Evolutionary conservation across 305 asterid genomes (phyloP), one percentile per base, ranked within the genome.

Genomic region (Plantago lanceolata): DNA sequence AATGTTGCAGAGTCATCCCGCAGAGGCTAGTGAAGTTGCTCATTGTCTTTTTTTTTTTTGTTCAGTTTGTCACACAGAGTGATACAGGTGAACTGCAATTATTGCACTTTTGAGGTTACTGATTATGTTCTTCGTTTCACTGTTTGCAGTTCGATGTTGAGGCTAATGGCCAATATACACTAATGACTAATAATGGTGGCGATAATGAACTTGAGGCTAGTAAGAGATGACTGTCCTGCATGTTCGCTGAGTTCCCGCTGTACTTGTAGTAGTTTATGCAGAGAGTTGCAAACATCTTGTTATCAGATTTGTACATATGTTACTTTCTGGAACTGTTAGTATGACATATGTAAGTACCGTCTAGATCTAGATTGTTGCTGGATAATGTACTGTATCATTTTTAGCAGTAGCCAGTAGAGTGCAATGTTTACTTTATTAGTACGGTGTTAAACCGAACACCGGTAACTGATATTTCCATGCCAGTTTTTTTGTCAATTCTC

Each of bases 101-200:
- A 54, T 19, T 9, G 12, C 19, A 20, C 28, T 53, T 15, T 21
- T 7, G 7, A 11, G 43, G 2, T 44, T 18, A 40, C n/a, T 6
- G n/a, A 63, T 48, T 1, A 21, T 56, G 6, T 29, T 19, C 37
- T 35, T 63, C 33, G 24, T 47, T 16, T 21, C 62, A 56, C 55
- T 61, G 35, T 64, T 57, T 18, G 58, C 83, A 90, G 95, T 74
- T 73, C 63, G 69, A 79, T 4, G 76, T 85, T 52, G 87, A 80
- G 67, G 68, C 68, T 28, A 82, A 73, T 20, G 78, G 74, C 37
- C 68, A 82, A 19, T 78, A 75, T 24, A 68, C 68, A 8, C 85
- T 63, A 67, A 82, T 67, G 72, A 61, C 81, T 57, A 75, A 73
- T 48, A 71, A 71, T 20, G 58, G 21, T 31, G 79, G 82, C 53